Conservation (phyloP, 192 early-diverging fungal genomes). For the Fimicolochytrium jonesii region DNA sequence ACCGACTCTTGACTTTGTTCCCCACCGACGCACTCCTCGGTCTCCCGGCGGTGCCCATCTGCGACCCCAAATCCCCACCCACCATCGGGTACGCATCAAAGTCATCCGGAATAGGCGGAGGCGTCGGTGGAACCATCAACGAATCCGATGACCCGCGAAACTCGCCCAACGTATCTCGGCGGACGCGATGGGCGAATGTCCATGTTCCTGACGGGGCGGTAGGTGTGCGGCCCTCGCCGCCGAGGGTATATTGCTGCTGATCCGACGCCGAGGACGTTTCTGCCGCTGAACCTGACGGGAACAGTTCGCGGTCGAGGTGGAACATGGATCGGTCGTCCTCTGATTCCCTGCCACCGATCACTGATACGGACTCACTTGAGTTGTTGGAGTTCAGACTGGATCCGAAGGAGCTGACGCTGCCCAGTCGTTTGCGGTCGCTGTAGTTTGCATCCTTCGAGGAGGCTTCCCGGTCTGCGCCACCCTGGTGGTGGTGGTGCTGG, state of each 20-base stretch:
- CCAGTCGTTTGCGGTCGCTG: not conserved
- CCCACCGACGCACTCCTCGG: slow-evolving; percentile 8
- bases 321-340: not conserved
- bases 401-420: slow-evolving; percentile 2
- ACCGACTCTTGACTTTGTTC: slow-evolving; percentile 6
- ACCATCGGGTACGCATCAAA: too few species aligned
- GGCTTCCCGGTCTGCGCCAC: too few species aligned
- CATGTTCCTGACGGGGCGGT: not conserved
- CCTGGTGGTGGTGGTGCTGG: too few species aligned
- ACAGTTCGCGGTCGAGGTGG: too few species aligned
- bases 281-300: too few species aligned
- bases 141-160: not conserved
- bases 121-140: not conserved
- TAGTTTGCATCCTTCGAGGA: too few species aligned
- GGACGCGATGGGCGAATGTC: not conserved
- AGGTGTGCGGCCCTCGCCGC: not conserved
- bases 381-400: not conserved
- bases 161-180: not conserved
- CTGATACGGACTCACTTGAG: not conserved
- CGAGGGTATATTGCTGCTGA: too few species aligned
- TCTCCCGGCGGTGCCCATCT: too few species aligned
- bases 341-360: not conserved
- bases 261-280: too few species aligned
- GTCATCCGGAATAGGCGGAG: not conserved
- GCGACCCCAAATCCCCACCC: too few species aligned